Percentiles rank a stretch among this genome's conserved stretches.
Conservation (phyloP, 139 green algal genomes). For the Protoeuglena noctilucae region DNA sequence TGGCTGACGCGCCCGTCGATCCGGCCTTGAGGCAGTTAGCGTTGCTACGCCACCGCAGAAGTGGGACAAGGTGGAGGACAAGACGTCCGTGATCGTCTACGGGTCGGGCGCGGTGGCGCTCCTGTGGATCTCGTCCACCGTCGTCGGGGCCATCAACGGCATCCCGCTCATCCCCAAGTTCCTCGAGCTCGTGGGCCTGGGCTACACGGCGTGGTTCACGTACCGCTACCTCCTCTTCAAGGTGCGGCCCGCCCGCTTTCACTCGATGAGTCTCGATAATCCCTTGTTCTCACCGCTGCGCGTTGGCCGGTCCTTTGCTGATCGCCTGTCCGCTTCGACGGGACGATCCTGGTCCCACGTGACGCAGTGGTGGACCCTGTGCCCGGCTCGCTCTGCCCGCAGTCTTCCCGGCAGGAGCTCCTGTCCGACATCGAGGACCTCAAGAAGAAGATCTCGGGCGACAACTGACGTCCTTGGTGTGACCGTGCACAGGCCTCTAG, state of each 20-base stretch:
- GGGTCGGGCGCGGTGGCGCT: slow-evolving; percentile 54
- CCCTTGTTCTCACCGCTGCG: neutral
- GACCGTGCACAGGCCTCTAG: too few species aligned
- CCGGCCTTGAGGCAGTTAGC: too few species aligned
- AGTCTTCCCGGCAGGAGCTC: slow-evolving; percentile 84
- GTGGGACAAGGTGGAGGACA: slow-evolving; percentile 65
- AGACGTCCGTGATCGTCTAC: slow-evolving; percentile 73
- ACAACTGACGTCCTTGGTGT: too few species aligned
- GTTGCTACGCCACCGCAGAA: too few species aligned
- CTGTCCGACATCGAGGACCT: slow-evolving; percentile 77
- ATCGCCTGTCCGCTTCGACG: neutral
- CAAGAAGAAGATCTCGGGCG: slow-evolving; percentile 84
- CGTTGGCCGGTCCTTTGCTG: neutral
- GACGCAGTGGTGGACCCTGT: neutral
- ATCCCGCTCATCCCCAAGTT: slow-evolving; percentile 94
- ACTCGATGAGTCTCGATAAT: too few species aligned
- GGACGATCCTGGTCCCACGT: neutral
- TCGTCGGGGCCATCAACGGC: slow-evolving; percentile 79
- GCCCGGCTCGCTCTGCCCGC: slow-evolving; percentile 12
- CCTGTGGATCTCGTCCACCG: slow-evolving; percentile 72
- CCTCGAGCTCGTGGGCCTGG: slow-evolving; percentile 91
- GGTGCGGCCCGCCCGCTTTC: slow-evolving; percentile 20
- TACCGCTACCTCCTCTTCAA: slow-evolving; percentile 99
- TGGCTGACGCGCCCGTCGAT: too few species aligned
- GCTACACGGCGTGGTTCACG: slow-evolving; percentile 92